A percentile compares a stretch with the other conserved stretches of the same genome.
phyloP scores from a whole-genome alignment of 73 alveolate genomes.

The Effrenium voratum region DNA sequence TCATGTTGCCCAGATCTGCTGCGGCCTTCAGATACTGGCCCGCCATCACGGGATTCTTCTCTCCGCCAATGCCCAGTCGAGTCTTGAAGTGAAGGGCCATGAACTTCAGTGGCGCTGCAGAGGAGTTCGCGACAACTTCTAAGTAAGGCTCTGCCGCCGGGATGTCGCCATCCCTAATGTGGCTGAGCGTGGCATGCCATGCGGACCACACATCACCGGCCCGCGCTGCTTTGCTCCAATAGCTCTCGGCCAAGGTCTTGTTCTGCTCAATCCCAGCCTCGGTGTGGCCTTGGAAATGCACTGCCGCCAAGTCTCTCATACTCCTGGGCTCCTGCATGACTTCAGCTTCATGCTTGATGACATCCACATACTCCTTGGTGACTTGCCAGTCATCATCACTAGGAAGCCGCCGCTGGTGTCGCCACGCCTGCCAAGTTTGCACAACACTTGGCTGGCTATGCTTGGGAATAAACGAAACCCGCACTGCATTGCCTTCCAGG shows the following conservation, averaged over 20 bases:
- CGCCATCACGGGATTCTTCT: conserved; percentile 31
- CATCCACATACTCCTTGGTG: conserved; percentile 60
- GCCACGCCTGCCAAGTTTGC: conserved; percentile 33
- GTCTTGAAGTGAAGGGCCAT: conserved; percentile 71
- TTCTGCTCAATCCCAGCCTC: conserved; percentile 44
- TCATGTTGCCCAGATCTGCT: conserved; percentile 55
- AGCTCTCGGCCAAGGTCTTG: conserved; percentile 42
- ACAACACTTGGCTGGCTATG: not conserved
- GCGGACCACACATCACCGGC: conserved; percentile 75
- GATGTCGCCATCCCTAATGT: conserved; percentile 37
- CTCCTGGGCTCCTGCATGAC: conserved; percentile 65
- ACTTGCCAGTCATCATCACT: conserved; percentile 77
- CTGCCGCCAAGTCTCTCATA: conserved; percentile 72
- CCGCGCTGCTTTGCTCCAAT: conserved; percentile 56
- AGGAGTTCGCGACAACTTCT: conserved; percentile 39
- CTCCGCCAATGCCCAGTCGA: conserved; percentile 40
- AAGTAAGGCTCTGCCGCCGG: conserved; percentile 41
- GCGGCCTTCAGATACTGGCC: conserved; percentile 59
- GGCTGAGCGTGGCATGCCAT: conserved; percentile 74
- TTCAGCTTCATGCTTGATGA: conserved; percentile 60
- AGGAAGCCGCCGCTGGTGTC: conserved; percentile 43
- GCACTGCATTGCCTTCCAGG: conserved; percentile 28
- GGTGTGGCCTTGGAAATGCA: conserved; percentile 66
- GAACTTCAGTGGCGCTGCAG: conserved; percentile 39
- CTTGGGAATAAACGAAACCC: not conserved